A percentile compares a stretch with the other conserved stretches of the same genome.
phyloP scores from a whole-genome alignment of 305 asterid genomes.

The Plantago coronopus region DNA sequence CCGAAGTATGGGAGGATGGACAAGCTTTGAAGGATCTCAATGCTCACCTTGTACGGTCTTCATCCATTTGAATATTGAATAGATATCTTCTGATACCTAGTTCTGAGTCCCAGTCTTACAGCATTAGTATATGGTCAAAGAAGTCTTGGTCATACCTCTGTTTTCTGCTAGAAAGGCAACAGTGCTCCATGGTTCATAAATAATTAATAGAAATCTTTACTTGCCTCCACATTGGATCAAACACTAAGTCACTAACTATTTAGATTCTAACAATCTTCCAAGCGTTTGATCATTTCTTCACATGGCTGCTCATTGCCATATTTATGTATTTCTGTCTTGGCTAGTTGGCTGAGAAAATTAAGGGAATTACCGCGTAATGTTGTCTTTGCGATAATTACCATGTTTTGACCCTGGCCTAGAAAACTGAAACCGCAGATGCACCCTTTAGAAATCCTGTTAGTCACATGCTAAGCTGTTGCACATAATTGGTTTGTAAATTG shows the following conservation, averaged over 20 bases:
- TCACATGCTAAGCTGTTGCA: too few species aligned
- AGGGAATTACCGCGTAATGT: constrained; percentile 8
- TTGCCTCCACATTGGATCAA: not conserved
- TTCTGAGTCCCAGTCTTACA: not conserved
- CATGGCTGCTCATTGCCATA: too few species aligned
- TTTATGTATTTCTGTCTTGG: not conserved
- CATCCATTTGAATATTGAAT: not conserved
- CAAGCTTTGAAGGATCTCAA: constrained; percentile 89
- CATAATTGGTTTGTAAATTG: too few species aligned
- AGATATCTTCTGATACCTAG: not conserved
- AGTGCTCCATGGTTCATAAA: constrained; percentile 4
- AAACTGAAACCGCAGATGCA: too few species aligned
- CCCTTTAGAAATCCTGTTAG: too few species aligned
- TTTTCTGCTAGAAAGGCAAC: not conserved
- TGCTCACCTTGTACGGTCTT: constrained; percentile 75
- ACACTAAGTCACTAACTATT: too few species aligned
- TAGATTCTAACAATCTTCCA: too few species aligned
- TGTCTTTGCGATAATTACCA: constrained; percentile 1
- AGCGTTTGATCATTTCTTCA: too few species aligned
- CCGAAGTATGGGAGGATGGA: constrained; percentile 99
- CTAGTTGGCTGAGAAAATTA: not conserved
- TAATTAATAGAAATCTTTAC: not conserved
- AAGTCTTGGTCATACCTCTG: constrained; percentile 2
- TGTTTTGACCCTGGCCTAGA: too few species aligned
- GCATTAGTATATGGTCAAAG: not conserved